Base-by-base conservation (phyloP, 73 alveolate genomes). In the Paramecium sonneborni region DNA sequence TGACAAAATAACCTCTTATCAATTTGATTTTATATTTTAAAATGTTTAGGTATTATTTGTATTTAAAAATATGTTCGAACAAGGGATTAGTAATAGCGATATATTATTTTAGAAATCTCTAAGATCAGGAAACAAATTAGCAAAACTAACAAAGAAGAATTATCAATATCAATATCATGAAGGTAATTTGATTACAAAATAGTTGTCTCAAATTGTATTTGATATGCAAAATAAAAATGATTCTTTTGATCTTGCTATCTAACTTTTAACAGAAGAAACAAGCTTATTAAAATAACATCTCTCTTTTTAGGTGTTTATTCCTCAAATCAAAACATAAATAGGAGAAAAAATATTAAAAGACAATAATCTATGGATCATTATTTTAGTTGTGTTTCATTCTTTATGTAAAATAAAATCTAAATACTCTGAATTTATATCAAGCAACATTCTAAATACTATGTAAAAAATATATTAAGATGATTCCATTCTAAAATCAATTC, bases 301-400 rank as follows among this genome's bases (percentile, higher is more conserved):
- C 4, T 30, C 44, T 21, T 67, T 67, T 28, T 67, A 67, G 23
- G 38, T 67, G 4, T 67, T 67, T 28, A 67, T 30, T 1, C 84
- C 84, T 67, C 21, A 26, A 67, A 44, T 32, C 5, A 67, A 67
- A 67, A 67, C 84, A 67, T 12, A 67, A 30, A 23, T 67, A 30
- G 84, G 84, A 67, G 84, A 67, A 14, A 67, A 67, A 32, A 20
- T 67, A 11, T 67, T 67, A 32, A 67, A 32, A 67, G 84, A 67
- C 21, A 67, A 67, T 67, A 32, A 67, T 30, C 26, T 67, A 30
- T 67, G 84, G 84, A 67, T 67, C 6, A 26, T 67, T 20, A 32
- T 67, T 12, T 67, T 67, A 67, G 84, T 67, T 67, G 44, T 26
- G 38, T 67, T 67, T 67, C 38, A 24, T 14, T 67, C 26, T 23